These are phyloP conservation scores for Alisma plantagoaquatica DNA, from an alignment of 106 monocot species.

Conservation along the genomic window DNA sequence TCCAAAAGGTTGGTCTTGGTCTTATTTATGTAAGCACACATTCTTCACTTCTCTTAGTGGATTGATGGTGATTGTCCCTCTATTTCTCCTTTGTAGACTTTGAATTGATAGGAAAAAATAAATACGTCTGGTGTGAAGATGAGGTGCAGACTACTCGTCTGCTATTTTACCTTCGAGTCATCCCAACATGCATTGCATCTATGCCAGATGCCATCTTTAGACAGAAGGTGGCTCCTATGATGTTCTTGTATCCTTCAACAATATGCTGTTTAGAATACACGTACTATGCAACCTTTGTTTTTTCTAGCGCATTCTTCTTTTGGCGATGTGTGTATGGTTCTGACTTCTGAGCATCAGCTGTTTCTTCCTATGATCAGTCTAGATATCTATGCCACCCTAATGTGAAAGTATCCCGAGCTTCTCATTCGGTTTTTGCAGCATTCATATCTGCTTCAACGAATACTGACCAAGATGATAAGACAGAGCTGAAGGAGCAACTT, in stretches of 20 bases:
- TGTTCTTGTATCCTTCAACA: slow-evolving; percentile 98
- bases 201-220: slow-evolving; percentile 46
- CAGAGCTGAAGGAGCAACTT: slow-evolving; percentile 67
- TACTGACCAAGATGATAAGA: slow-evolving; percentile 35
- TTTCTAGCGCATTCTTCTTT: no score
- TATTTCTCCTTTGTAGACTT: neutral
- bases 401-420: slow-evolving; percentile 81
- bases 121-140: slow-evolving; percentile 74
- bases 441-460: slow-evolving; percentile 69
- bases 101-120: slow-evolving; percentile 15
- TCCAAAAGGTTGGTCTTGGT: slow-evolving; percentile 59
- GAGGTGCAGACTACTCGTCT: slow-evolving; percentile 85
- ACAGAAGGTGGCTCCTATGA: slow-evolving; percentile 46
- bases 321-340: no score
- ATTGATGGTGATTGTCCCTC: neutral
- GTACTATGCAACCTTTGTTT: no score
- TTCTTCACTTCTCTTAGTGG: no score
- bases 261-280: no score
- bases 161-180: slow-evolving; percentile 73
- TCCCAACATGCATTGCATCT: slow-evolving; percentile 65
- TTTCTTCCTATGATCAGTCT: neutral
- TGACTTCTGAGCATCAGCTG: no score
- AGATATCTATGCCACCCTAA: slow-evolving; percentile 85
- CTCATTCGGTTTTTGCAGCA: slow-evolving; percentile 87
- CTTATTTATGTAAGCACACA: no score